Evolutionary conservation across 2,329 filamentous ascomycete species (phyloP).

Genomic region (Penicillium verrucosum): DNA sequence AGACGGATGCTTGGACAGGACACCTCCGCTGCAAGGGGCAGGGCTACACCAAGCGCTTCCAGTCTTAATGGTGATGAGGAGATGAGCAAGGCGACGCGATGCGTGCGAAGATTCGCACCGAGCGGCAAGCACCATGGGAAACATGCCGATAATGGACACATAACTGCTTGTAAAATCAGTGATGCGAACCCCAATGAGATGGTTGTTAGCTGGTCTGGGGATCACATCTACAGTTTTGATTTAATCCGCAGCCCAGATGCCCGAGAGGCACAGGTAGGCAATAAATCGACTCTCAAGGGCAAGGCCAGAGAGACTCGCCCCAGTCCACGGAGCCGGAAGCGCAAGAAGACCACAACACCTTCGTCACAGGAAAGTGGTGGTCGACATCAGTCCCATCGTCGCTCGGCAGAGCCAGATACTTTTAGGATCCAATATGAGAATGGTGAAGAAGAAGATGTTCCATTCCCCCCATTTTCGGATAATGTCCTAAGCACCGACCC

Average conservation of each 20-base stretch:
- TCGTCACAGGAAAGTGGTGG: constrained; percentile 44
- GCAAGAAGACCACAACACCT: constrained; percentile 52
- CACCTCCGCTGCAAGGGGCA: constrained; percentile 52
- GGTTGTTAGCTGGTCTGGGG: constrained; percentile 65
- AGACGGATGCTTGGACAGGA: constrained; percentile 65
- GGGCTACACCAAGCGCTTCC: constrained; percentile 39
- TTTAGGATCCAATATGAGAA: constrained; percentile 59
- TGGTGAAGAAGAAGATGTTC: constrained; percentile 58
- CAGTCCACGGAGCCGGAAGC: constrained; percentile 49
- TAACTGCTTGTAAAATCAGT: constrained; percentile 69
- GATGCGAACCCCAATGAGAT: constrained; percentile 66
- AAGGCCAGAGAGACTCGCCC: constrained; percentile 17
- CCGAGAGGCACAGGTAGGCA: constrained; percentile 38
- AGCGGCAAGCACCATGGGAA: constrained; percentile 51
- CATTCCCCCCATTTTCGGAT: constrained; percentile 41
- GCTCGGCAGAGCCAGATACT: constrained; percentile 44
- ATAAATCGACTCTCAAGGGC: constrained; percentile 21
- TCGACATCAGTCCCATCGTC: constrained; percentile 49
- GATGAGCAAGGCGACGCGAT: constrained; percentile 60
- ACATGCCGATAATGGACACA: constrained; percentile 57
- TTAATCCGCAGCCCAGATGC: constrained; percentile 58
- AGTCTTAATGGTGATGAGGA: constrained; percentile 51
- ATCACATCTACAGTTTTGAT: constrained; percentile 65
- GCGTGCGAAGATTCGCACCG: constrained; percentile 65
- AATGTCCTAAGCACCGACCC: constrained; percentile 26